Conservation (phyloP, 106 monocot species). For the Hemerocallis citrina region DNA sequence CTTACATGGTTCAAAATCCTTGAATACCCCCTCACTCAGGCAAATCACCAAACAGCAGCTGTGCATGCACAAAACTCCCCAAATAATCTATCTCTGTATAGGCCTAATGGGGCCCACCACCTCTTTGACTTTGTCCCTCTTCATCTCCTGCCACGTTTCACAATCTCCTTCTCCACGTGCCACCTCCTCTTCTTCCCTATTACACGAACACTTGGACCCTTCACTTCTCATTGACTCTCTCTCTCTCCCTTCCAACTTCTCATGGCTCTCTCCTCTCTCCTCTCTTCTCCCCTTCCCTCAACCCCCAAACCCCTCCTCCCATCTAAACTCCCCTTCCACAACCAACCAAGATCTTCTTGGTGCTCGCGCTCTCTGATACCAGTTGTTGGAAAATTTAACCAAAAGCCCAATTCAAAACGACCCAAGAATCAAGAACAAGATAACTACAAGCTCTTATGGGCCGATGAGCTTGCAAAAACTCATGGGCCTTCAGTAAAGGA, state of each 20-base stretch:
- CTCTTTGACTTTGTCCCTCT: no score
- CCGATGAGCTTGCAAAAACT: slow-evolving; percentile 12
- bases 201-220: neutral
- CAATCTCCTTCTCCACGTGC: neutral
- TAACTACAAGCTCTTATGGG: slow-evolving; percentile 32
- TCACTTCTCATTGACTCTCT: no score
- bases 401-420: neutral
- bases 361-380: no score
- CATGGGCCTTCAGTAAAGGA: neutral
- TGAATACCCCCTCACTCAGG: neutral
- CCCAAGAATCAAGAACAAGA: no score
- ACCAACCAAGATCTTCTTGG: neutral
- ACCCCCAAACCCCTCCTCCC: neutral
- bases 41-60: neutral
- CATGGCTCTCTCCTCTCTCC: neutral
- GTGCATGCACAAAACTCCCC: no score
- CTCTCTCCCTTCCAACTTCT: neutral
- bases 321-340: neutral
- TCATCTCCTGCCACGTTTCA: no score
- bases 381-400: neutral
- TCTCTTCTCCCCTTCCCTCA: no score
- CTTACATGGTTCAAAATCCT: neutral
- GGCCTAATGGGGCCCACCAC: no score
- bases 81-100: no score
- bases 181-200: neutral